A percentile compares a stretch with the other conserved stretches of the same genome.
phyloP scores from a whole-genome alignment of 2,329 filamentous ascomycete genomes.

The Talaromyces funiculosus region DNA sequence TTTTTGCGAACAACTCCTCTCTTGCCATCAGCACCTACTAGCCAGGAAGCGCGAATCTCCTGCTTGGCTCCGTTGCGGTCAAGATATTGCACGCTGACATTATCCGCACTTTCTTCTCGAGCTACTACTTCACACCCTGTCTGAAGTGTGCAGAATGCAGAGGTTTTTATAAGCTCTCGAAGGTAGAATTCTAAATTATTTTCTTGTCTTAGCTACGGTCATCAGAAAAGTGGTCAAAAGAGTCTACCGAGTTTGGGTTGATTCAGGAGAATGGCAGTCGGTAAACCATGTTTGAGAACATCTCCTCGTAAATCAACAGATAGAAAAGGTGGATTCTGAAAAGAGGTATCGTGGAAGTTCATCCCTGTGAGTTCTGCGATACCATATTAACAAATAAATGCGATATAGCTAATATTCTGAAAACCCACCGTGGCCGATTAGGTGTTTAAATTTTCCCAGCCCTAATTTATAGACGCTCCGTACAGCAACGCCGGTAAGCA shows the following conservation, averaged over 20 bases:
- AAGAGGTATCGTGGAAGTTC: not conserved
- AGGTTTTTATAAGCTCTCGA: not conserved
- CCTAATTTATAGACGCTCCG: not conserved
- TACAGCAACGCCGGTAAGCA: not conserved
- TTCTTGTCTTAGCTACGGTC: no score
- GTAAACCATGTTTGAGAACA: not conserved
- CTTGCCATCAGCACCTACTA: constrained; percentile 27
- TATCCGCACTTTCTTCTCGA: not conserved
- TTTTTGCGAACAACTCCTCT: constrained; percentile 28
- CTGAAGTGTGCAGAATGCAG: not conserved
- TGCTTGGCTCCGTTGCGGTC: not conserved
- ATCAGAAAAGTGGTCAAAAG: no score
- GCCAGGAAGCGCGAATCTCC: constrained; percentile 14
- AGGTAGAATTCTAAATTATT: constrained; percentile 2
- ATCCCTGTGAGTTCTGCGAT: not conserved
- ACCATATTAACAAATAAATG: not conserved
- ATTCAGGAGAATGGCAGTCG: not conserved
- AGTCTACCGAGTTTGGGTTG: constrained; percentile 4
- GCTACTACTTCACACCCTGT: constrained; percentile 6
- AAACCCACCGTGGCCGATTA: not conserved
- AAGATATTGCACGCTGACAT: not conserved
- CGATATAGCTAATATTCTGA: not conserved
- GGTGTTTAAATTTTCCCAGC: not conserved
- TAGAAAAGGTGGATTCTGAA: not conserved
- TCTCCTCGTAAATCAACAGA: not conserved